Conservation (phyloP, 495 filamentous ascomycete species). For the Penicilliopsis zonata region DNA sequence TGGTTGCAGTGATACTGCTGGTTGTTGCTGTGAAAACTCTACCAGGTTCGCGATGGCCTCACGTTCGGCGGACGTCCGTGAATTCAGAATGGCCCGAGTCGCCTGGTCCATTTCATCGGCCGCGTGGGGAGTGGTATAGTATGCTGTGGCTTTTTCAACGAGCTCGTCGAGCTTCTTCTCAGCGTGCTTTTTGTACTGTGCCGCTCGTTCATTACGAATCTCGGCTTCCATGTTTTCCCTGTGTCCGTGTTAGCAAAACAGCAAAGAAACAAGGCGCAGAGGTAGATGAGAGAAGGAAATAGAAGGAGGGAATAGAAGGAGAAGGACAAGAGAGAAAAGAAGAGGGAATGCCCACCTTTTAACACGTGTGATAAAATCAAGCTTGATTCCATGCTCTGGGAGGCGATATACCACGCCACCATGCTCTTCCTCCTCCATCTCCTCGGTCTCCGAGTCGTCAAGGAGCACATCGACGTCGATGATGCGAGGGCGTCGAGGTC, state of each 20-base stretch:
- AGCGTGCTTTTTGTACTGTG: slow-evolving; percentile 13
- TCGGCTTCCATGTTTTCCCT: slow-evolving; percentile 12
- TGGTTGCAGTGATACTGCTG: too few species aligned
- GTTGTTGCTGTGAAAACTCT: slow-evolving; percentile 12
- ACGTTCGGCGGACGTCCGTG: slow-evolving; percentile 16
- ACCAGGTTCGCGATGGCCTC: slow-evolving; percentile 19
- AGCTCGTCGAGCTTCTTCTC: slow-evolving; percentile 13
- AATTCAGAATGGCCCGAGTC: slow-evolving; percentile 9
- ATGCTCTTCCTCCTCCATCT: slow-evolving; percentile 36
- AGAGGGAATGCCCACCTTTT: slow-evolving; percentile 19
- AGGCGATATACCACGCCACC: slow-evolving; percentile 53
- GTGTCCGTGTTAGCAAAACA: slow-evolving; percentile 1
- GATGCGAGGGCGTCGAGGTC: slow-evolving; percentile 49
- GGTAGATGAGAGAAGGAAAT: neutral
- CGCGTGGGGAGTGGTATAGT: slow-evolving; percentile 6
- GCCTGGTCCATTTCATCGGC: slow-evolving; percentile 6
- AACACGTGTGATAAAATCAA: slow-evolving; percentile 50
- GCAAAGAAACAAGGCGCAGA: too few species aligned
- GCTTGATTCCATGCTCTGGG: slow-evolving; percentile 60
- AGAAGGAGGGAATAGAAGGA: neutral
- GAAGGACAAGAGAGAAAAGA: neutral
- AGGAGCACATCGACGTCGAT: slow-evolving; percentile 63
- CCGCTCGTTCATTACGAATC: slow-evolving; percentile 8
- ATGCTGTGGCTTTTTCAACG: slow-evolving; percentile 9
- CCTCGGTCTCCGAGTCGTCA: slow-evolving; percentile 42